A percentile compares a stretch with the other conserved stretches of the same genome.
Conservation (phyloP, 495 filamentous ascomycete genomes). For the Ramalina intermedia region DNA sequence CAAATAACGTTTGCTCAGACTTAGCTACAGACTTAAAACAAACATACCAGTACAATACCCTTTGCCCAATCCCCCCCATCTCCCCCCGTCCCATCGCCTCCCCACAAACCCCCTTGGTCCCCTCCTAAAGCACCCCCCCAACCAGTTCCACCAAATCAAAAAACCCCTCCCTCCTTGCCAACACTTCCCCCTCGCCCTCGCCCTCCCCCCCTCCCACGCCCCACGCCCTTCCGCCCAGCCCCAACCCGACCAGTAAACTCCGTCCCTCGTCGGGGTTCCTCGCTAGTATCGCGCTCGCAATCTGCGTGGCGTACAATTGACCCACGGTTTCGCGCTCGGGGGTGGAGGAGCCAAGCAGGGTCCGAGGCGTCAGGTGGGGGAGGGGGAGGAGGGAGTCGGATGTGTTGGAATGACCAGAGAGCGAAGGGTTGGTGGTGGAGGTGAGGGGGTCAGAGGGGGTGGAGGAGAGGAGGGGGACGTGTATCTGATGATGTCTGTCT, state of each 20-base stretch:
- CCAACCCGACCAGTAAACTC: conserved; percentile 68
- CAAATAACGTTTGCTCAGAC: no score
- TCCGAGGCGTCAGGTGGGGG: conserved; percentile 69
- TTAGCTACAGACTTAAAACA: no score
- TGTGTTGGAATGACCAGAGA: conserved; percentile 31
- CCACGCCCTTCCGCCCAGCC: conserved; percentile 33
- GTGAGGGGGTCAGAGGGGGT: no score
- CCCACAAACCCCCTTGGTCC: no score
- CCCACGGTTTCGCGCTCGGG: conserved; percentile 68
- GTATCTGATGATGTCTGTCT: conserved; percentile 34
- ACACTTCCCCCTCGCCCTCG: conserved; percentile 43
- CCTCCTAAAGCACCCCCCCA: conserved; percentile 38
- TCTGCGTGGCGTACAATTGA: conserved; percentile 77
- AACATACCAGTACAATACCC: no score
- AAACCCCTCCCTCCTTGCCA: conserved; percentile 53
- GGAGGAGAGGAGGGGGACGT: conserved; percentile 64
- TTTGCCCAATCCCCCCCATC: no score
- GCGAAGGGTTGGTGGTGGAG: conserved; percentile 31
- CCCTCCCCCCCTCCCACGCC: conserved; percentile 24
- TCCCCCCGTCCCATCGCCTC: neutral
- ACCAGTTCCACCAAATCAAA: conserved; percentile 73
- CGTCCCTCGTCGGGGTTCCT: conserved; percentile 63
- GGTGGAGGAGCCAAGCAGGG: conserved; percentile 71
- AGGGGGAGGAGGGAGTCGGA: conserved; percentile 57
- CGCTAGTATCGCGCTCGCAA: conserved; percentile 61